A percentile compares a stretch with the other conserved stretches of the same genome.
These are phyloP conservation scores for Wickerhamomyces ciferrii DNA, from an alignment of 805 yeast species.

Conservation along the genomic window DNA sequence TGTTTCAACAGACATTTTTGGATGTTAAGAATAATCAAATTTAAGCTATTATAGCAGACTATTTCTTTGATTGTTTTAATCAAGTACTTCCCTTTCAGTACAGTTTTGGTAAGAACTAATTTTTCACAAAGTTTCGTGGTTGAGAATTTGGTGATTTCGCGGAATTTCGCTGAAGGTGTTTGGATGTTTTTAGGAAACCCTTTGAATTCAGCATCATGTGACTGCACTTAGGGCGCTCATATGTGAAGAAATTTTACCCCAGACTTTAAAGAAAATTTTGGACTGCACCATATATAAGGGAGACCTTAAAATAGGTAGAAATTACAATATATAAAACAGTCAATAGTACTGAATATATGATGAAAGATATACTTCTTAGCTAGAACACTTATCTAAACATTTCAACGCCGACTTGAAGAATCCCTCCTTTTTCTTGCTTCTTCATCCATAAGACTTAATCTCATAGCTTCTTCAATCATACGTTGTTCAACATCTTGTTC, in stretches of 20 bases:
- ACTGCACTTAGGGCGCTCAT: not conserved
- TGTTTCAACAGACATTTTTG: constrained; percentile 66
- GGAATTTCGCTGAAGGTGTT: not conserved
- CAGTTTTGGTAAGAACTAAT: not conserved
- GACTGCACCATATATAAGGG: too few relatives aligned
- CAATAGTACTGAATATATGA: too few relatives aligned
- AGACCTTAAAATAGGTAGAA: too few relatives aligned
- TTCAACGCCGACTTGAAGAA: constrained; percentile 2
- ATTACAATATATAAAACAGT: too few relatives aligned
- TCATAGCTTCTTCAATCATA: constrained; percentile 82
- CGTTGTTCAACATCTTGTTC: constrained; percentile 54
- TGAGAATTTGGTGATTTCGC: not conserved
- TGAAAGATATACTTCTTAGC: too few relatives aligned
- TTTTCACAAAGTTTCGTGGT: not conserved
- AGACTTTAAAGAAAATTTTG: too few relatives aligned
- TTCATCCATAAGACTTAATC: constrained; percentile 68
- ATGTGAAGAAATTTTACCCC: too few relatives aligned
- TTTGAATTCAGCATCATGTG: not conserved
- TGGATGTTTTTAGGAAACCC: not conserved
- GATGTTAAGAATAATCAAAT: constrained; percentile 23
- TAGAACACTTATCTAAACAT: not conserved
- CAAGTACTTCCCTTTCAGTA: not conserved
- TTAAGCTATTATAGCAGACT: constrained; percentile 26
- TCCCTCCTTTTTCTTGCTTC: constrained; percentile 42
- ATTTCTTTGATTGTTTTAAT: constrained; percentile 17